Evolutionary conservation across 2,329 filamentous ascomycete species (phyloP).

Genomic region (Alternaria panax): DNA sequence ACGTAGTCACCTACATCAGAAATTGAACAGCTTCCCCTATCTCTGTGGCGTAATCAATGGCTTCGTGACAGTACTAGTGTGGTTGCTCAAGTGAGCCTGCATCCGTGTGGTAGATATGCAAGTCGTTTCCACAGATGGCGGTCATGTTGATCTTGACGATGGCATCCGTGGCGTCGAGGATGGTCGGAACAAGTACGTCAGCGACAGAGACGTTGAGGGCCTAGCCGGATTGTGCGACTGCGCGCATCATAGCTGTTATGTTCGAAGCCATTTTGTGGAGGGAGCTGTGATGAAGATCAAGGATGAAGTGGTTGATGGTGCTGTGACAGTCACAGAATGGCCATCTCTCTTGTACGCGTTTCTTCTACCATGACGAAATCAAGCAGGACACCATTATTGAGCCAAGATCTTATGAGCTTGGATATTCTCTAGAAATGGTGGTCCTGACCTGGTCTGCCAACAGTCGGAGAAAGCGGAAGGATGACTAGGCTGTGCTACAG

Average conservation of each 20-base stretch:
- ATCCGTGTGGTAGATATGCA: conserved; percentile 56
- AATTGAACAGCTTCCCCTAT: conserved; percentile 77
- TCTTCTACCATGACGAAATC: not conserved
- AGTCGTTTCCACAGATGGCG: conserved; percentile 47
- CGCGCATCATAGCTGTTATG: not conserved
- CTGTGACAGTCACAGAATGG: not conserved
- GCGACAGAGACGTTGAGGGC: not conserved
- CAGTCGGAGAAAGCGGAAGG: not conserved
- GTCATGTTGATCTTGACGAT: conserved; percentile 51
- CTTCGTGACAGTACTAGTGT: conserved; percentile 85
- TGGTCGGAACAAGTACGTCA: conserved; percentile 39
- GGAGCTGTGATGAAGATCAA: not conserved
- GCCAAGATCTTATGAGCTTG: not conserved
- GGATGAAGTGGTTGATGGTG: not conserved
- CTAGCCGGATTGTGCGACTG: not conserved
- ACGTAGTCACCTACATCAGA: conserved; percentile 74
- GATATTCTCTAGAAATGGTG: not conserved
- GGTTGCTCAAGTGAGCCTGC: conserved; percentile 85
- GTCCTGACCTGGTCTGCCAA: not conserved
- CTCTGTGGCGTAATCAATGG: conserved; percentile 78
- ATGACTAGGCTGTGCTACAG: not conserved
- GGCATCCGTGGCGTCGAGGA: conserved; percentile 46
- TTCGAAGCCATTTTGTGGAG: not conserved
- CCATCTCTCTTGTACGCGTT: not conserved
- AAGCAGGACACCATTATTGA: not conserved